These are phyloP conservation scores for Rhynchosporium secalis DNA, from an alignment of 2,329 filamentous ascomycete genomes.

Conservation along the genomic window DNA sequence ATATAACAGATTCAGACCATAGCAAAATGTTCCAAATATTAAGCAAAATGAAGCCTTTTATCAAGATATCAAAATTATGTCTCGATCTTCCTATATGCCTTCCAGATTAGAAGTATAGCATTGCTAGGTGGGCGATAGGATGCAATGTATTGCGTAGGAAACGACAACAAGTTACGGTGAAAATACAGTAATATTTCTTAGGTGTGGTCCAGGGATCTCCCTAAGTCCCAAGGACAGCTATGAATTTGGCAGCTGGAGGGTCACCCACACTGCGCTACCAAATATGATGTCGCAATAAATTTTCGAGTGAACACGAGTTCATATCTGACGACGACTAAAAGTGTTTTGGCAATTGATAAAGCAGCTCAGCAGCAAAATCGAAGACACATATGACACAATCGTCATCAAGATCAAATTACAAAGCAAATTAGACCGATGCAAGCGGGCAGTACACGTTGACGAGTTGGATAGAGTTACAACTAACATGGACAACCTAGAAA, in stretches of 20 bases:
- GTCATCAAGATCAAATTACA: conserved; percentile 21
- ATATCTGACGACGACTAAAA: neutral
- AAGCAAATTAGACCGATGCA: conserved; percentile 18
- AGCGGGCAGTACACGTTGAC: conserved; percentile 16
- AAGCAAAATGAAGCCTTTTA: neutral
- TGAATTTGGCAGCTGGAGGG: conserved; percentile 8
- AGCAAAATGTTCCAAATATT: conserved; percentile 9
- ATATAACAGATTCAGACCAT: conserved; percentile 16
- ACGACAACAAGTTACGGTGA: neutral
- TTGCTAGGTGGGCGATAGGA: neutral
- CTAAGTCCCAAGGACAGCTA: conserved; percentile 16
- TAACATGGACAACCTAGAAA: conserved; percentile 17
- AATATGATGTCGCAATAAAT: neutral
- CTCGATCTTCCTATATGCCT: neutral
- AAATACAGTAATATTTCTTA: neutral
- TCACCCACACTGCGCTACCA: conserved; percentile 2
- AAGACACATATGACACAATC: conserved; percentile 18
- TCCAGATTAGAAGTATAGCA: neutral
- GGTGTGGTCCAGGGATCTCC: neutral
- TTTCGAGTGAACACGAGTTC: conserved; percentile 11
- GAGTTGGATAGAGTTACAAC: conserved; percentile 15
- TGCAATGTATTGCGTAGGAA: neutral
- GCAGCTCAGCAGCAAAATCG: conserved; percentile 9
- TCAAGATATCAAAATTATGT: neutral
- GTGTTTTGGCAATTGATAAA: neutral